phyloP scores from a whole-genome alignment of 306 rosid genomes.

The Vicia villosa region DNA sequence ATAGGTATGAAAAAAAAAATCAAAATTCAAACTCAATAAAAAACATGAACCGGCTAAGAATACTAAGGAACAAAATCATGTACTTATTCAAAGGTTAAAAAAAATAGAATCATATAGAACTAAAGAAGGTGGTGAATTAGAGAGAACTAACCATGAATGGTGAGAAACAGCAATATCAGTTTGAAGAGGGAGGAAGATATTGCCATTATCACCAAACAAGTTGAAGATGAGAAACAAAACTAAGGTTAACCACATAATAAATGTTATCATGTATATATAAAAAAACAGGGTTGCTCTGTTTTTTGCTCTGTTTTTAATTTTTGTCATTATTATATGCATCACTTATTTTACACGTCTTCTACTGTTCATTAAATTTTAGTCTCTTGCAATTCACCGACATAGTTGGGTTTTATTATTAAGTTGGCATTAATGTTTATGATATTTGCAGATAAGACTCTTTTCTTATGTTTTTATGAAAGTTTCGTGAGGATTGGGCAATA shows the following conservation, averaged over 20 bases:
- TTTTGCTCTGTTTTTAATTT: slow-evolving; percentile 7
- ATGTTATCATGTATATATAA: slow-evolving; percentile 16
- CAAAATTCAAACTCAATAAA: not conserved
- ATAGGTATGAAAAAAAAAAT: not conserved
- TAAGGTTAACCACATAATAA: slow-evolving; percentile 30
- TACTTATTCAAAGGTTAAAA: too few species aligned
- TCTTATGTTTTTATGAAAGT: not conserved
- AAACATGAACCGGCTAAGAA: not conserved
- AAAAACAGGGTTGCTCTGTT: slow-evolving; percentile 33
- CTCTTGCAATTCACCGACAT: not conserved
- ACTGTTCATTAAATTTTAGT: not conserved
- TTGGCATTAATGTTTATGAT: not conserved
- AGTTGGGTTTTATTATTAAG: not conserved
- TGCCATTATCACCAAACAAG: slow-evolving; percentile 45
- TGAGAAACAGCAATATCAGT: slow-evolving; percentile 49
- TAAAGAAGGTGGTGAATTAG: not conserved
- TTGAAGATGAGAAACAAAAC: slow-evolving; percentile 1
- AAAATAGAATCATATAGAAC: slow-evolving; percentile 12
- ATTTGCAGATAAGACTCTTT: not conserved
- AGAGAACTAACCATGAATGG: slow-evolving; percentile 54
- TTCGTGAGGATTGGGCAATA: not conserved
- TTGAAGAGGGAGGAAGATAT: slow-evolving; percentile 41
- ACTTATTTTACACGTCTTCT: slow-evolving; percentile 2
- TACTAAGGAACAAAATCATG: not conserved
- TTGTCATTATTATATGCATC: slow-evolving; percentile 8